phyloP scores from a whole-genome alignment of 2,329 filamentous ascomycete species.

The Graphium sp. region DNA sequence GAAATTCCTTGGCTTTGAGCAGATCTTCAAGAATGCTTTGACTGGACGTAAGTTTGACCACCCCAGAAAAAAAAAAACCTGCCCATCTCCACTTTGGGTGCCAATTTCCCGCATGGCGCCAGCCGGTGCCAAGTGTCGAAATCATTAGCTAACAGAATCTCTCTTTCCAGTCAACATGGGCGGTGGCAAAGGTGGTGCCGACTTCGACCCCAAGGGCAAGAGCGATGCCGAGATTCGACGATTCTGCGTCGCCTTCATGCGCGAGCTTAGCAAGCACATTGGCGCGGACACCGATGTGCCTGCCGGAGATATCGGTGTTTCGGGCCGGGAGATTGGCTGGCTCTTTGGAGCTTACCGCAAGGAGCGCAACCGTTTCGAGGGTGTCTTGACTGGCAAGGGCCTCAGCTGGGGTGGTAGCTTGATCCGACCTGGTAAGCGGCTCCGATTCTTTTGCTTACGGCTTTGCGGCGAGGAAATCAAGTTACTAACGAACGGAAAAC shows the following conservation, averaged over 20 bases:
- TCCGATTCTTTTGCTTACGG: neutral
- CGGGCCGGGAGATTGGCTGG: constrained; percentile 81
- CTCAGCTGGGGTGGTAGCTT: constrained; percentile 80
- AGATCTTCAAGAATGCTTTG: constrained; percentile 99
- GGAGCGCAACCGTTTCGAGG: constrained; percentile 81
- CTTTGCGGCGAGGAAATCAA: neutral
- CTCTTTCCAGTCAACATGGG: constrained; percentile 49
- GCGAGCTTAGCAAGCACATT: constrained; percentile 88
- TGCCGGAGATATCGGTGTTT: constrained; percentile 91
- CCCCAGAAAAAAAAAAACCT: neutral
- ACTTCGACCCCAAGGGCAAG: constrained; percentile 99
- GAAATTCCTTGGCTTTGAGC: constrained; percentile 98
- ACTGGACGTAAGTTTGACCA: constrained; percentile 57
- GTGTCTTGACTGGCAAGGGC: constrained; percentile 92
- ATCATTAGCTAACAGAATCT: neutral
- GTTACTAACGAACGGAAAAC: constrained; percentile 4
- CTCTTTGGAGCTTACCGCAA: constrained; percentile 90
- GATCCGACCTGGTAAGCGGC: constrained; percentile 57
- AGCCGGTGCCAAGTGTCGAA: neutral
- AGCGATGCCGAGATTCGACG: constrained; percentile 91
- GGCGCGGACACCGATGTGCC: constrained; percentile 92
- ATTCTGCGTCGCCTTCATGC: constrained; percentile 95
- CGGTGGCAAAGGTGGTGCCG: constrained; percentile 91
- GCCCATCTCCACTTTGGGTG: neutral
- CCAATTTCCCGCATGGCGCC: neutral